Percentiles rank a stretch among this genome's conserved stretches.
Evolutionary conservation across 139 green algal species (phyloP).

Genomic region (Coelastrella sp.): DNA sequence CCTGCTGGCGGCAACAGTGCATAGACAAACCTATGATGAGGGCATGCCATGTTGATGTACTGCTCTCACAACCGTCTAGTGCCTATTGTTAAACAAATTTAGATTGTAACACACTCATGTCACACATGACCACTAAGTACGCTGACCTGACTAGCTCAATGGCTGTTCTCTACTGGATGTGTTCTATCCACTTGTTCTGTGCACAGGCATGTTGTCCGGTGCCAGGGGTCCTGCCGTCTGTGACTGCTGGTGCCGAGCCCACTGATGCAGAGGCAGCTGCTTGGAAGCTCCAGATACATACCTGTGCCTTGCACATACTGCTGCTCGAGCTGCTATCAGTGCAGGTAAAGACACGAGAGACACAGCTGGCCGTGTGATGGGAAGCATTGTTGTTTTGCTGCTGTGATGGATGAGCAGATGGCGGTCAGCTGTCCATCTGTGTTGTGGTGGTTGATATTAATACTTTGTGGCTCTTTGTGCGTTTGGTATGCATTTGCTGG

Average conservation of each 20-base stretch:
- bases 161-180: neutral
- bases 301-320: conserved; percentile 57
- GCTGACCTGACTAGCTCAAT: too few species aligned
- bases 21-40: neutral
- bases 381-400: neutral
- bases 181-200: neutral
- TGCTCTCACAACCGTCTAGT: too few species aligned
- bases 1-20: neutral
- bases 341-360: neutral
- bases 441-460: too few species aligned
- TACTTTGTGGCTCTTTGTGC: too few species aligned
- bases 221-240: neutral
- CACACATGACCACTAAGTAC: too few species aligned
- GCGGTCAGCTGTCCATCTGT: too few species aligned
- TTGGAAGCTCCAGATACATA: conserved; percentile 50
- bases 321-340: conserved; percentile 42
- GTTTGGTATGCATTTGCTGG: too few species aligned
- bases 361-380: neutral
- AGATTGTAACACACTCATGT: too few species aligned
- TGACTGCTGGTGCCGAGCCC: neutral
- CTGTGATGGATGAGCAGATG: too few species aligned
- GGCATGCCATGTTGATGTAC: neutral
- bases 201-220: conserved; percentile 3
- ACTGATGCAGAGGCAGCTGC: conserved; percentile 8
- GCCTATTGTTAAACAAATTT: too few species aligned